phyloP scores from a whole-genome alignment of 1,284 basidiomycete genomes.

The Ustilago sp. region DNA sequence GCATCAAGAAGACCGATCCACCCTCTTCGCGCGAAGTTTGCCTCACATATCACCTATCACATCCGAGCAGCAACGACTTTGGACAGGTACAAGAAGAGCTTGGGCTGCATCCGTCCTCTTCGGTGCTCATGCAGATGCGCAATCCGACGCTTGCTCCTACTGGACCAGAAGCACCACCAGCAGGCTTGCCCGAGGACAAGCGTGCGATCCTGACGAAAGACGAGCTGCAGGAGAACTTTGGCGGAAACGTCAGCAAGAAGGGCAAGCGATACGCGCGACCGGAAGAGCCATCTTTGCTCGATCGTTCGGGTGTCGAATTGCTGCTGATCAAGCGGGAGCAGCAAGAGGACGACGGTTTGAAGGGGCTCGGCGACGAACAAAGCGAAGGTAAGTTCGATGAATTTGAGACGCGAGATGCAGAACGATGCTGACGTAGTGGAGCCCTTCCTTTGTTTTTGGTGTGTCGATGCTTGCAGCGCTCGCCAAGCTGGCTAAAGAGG shows the following conservation, averaged over 20 bases:
- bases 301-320: conserved; percentile 56
- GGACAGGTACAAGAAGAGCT: conserved; percentile 55
- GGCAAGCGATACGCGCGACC: conserved; percentile 56
- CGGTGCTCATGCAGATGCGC: conserved; percentile 51
- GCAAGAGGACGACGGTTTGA: conserved; percentile 44
- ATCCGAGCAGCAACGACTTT: conserved; percentile 50
- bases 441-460: not conserved
- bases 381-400: conserved; percentile 24
- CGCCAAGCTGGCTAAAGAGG: conserved; percentile 26
- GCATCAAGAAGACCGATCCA: conserved; percentile 46
- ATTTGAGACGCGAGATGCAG: not conserved
- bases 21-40: conserved; percentile 50
- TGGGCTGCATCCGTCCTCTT: conserved; percentile 45
- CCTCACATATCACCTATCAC: conserved; percentile 54
- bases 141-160: conserved; percentile 56
- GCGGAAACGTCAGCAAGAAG: conserved; percentile 46
- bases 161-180: conserved; percentile 41
- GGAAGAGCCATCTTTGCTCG: conserved; percentile 45
- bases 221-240: conserved; percentile 55
- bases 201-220: conserved; percentile 49
- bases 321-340: conserved; percentile 50
- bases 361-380: conserved; percentile 52
- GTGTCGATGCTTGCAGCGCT: conserved; percentile 15
- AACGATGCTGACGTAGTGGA: not conserved
- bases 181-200: conserved; percentile 41